Evolutionary conservation across 2,329 filamentous ascomycete genomes (phyloP).

Genomic region (Phialophora tarda): DNA sequence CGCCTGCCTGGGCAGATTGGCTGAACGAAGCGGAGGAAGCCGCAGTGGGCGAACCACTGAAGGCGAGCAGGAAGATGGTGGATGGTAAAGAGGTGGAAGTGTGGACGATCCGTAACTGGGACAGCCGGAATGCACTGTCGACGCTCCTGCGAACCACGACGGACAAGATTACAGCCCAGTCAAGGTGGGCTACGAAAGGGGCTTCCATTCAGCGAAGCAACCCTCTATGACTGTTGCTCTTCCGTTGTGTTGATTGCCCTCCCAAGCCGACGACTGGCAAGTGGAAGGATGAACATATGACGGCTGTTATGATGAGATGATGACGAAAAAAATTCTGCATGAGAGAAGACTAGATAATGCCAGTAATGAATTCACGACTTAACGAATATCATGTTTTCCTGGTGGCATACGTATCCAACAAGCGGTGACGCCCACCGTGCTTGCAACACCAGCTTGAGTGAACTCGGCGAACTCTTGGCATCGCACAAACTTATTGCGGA

Average conservation of each 20-base stretch:
- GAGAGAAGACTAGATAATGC: slow-evolving; percentile 13
- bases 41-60: slow-evolving; percentile 35
- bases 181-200: slow-evolving; percentile 1
- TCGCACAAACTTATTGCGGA: slow-evolving; percentile 7
- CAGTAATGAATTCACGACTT: slow-evolving; percentile 3
- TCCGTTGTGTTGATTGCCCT: background rate
- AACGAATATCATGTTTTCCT: background rate
- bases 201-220: background rate
- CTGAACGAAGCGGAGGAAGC: slow-evolving; percentile 45
- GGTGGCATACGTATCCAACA: background rate
- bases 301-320: slow-evolving; percentile 13
- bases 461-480: slow-evolving; percentile 9
- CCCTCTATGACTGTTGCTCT: background rate
- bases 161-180: slow-evolving; percentile 22
- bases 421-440: slow-evolving; percentile 5
- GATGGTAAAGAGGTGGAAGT: slow-evolving; percentile 36
- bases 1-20: slow-evolving; percentile 51
- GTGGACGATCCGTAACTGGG: slow-evolving; percentile 41
- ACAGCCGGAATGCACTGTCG: slow-evolving; percentile 36
- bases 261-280: background rate
- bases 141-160: slow-evolving; percentile 39
- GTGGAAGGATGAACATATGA: slow-evolving; percentile 12
- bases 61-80: slow-evolving; percentile 19
- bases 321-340: slow-evolving; percentile 1
- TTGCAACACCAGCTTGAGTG: slow-evolving; percentile 8